These are phyloP conservation scores for Geum urbanum DNA, from an alignment of 306 rosid genomes.

Conservation along the genomic window DNA sequence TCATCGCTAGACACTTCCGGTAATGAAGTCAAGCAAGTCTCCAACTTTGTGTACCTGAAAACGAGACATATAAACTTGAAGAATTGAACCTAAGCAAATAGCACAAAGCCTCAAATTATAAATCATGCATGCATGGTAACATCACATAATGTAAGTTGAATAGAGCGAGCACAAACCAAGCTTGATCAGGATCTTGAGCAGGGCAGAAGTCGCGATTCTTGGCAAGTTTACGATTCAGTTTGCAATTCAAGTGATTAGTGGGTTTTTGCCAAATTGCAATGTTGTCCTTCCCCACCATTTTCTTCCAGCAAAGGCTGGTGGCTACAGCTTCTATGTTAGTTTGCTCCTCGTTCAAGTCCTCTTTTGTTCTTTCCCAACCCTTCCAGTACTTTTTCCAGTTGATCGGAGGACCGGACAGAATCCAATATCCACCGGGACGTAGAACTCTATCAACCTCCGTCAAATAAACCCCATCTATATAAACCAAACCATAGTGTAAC, in stretches of 20 bases:
- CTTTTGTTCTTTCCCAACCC: conserved; percentile 74
- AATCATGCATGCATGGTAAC: not conserved
- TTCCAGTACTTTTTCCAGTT: conserved; percentile 55
- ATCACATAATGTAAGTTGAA: not conserved
- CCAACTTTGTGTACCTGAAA: conserved; percentile 69
- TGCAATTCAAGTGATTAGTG: conserved; percentile 53
- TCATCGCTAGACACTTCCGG: conserved; percentile 52
- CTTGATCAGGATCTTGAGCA: conserved; percentile 44
- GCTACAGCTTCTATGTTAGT: conserved; percentile 58
- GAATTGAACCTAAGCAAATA: not conserved
- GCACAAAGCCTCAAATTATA: not conserved
- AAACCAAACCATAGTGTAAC: not conserved
- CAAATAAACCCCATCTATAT: conserved; percentile 51
- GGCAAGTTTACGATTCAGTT: conserved; percentile 27
- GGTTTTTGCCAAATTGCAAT: conserved; percentile 86
- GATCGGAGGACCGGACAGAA: conserved; percentile 75
- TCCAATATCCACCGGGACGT: conserved; percentile 79
- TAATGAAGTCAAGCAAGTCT: conserved; percentile 60
- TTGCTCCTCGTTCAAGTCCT: conserved; percentile 64
- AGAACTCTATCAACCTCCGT: conserved; percentile 68
- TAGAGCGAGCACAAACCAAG: conserved; percentile 47
- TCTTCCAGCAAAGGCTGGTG: conserved; percentile 70
- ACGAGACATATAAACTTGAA: not conserved
- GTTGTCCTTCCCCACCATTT: conserved; percentile 52
- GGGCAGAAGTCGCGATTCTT: conserved; percentile 44